phyloP scores from a whole-genome alignment of 2,329 filamentous ascomycete species.

The Exophiala sideris region DNA sequence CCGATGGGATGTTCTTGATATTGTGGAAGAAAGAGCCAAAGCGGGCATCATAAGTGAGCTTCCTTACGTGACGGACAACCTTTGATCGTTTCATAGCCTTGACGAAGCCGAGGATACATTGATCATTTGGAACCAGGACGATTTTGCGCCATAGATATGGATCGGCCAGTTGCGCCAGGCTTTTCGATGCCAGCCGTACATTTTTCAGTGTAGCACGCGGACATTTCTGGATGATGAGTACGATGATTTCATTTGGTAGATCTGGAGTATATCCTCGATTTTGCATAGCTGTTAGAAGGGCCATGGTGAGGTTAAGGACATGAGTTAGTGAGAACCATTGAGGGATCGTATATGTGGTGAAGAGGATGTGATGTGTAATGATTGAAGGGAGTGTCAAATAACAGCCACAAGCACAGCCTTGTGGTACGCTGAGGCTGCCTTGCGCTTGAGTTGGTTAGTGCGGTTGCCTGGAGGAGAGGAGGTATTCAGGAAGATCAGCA shows the following conservation, averaged over 20 bases:
- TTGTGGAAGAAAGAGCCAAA: slow-evolving; percentile 15
- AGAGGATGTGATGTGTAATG: background rate
- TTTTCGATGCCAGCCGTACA: slow-evolving; percentile 22
- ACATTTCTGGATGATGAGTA: slow-evolving; percentile 20
- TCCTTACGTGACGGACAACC: slow-evolving; percentile 14
- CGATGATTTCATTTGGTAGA: slow-evolving; percentile 24
- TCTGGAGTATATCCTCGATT: slow-evolving; percentile 5
- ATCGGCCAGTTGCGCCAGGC: slow-evolving; percentile 17
- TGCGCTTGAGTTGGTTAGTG: slow-evolving; percentile 1
- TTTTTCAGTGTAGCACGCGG: slow-evolving; percentile 19
- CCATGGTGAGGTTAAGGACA: background rate
- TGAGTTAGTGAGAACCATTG: background rate
- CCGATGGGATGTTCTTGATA: slow-evolving; percentile 11
- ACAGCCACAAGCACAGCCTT: slow-evolving; percentile 1
- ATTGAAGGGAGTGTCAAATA: background rate
- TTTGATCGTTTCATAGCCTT: slow-evolving; percentile 15
- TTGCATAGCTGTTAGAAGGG: background rate
- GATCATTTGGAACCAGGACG: slow-evolving; percentile 21
- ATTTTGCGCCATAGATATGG: slow-evolving; percentile 21
- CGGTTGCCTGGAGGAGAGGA: slow-evolving; percentile 2
- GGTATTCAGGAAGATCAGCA: background rate
- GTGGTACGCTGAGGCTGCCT: slow-evolving; percentile 2
- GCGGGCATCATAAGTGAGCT: slow-evolving; percentile 21
- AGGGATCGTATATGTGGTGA: background rate
- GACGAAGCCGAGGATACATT: slow-evolving; percentile 20